Evolutionary conservation across 306 rosid genomes (phyloP).

Genomic region (Quercus engelmannii): DNA sequence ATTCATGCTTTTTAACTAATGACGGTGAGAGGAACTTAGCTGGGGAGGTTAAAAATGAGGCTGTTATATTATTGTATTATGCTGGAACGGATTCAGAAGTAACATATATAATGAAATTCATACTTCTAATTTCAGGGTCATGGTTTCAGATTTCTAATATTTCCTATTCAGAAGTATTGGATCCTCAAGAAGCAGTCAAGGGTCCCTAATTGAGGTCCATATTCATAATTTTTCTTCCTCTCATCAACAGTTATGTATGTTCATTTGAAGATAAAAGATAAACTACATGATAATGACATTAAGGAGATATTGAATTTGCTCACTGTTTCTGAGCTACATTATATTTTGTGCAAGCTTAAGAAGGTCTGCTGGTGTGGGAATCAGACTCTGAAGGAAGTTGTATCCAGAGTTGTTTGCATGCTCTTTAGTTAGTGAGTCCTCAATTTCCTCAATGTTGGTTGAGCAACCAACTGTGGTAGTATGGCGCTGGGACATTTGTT

Average conservation of each 20-base stretch:
- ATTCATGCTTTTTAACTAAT: no score
- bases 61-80: no score
- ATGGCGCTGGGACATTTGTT: no score
- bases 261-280: slow-evolving; percentile 41
- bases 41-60: no score
- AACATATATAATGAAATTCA: background rate
- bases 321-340: slow-evolving; percentile 71
- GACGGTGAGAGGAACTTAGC: no score
- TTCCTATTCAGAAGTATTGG: slow-evolving; percentile 41
- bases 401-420: no score
- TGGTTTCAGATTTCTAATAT: slow-evolving; percentile 50
- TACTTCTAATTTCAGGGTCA: slow-evolving; percentile 28
- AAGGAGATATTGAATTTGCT: slow-evolving; percentile 63
- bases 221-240: background rate
- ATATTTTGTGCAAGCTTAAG: slow-evolving; percentile 50
- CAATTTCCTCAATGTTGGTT: no score
- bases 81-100: background rate
- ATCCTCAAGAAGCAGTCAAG: slow-evolving; percentile 37
- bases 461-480: no score
- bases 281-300: slow-evolving; percentile 34
- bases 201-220: slow-evolving; percentile 27
- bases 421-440: no score
- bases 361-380: slow-evolving; percentile 44
- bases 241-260: slow-evolving; percentile 39
- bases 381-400: no score